These are phyloP conservation scores for Exserohilum turcica DNA, from an alignment of 2,329 filamentous ascomycete genomes.

Conservation along the genomic window DNA sequence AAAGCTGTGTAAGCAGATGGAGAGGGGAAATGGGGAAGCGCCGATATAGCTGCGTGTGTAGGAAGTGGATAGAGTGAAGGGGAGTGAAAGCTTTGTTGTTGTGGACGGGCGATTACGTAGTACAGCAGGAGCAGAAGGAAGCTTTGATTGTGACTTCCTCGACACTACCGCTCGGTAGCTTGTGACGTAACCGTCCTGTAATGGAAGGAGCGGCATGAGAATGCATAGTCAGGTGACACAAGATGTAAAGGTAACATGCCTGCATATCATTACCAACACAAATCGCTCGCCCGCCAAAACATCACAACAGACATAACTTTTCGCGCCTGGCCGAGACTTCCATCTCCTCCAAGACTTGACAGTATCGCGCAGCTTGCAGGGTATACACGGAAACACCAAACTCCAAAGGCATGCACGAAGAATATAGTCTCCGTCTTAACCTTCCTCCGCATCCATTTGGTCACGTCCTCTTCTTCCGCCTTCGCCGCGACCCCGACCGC, in stretches of 20 bases:
- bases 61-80: too few relatives aligned
- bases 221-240: too few relatives aligned
- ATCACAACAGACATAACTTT: slow-evolving; percentile 2
- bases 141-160: not conserved
- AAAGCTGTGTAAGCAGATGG: slow-evolving; percentile 18
- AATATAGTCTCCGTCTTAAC: slow-evolving; percentile 48
- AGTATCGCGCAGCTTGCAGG: slow-evolving; percentile 13
- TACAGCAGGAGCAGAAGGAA: too few relatives aligned
- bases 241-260: too few relatives aligned
- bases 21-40: slow-evolving; percentile 2
- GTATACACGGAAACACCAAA: slow-evolving; percentile 9
- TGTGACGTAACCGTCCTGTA: too few relatives aligned
- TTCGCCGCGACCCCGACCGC: slow-evolving; percentile 20
- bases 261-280: not conserved
- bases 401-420: not conserved
- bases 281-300: not conserved
- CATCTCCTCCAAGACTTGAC: slow-evolving; percentile 7
- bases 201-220: too few relatives aligned
- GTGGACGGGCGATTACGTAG: too few relatives aligned
- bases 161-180: not conserved
- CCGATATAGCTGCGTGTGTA: not conserved
- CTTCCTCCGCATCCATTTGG: slow-evolving; percentile 78
- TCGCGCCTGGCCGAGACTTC: slow-evolving; percentile 4
- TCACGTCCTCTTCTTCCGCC: slow-evolving; percentile 58
- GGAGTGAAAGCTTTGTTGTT: too few relatives aligned